phyloP scores from a whole-genome alignment of 73 alveolate species.

The Stentor coeruleus region DNA sequence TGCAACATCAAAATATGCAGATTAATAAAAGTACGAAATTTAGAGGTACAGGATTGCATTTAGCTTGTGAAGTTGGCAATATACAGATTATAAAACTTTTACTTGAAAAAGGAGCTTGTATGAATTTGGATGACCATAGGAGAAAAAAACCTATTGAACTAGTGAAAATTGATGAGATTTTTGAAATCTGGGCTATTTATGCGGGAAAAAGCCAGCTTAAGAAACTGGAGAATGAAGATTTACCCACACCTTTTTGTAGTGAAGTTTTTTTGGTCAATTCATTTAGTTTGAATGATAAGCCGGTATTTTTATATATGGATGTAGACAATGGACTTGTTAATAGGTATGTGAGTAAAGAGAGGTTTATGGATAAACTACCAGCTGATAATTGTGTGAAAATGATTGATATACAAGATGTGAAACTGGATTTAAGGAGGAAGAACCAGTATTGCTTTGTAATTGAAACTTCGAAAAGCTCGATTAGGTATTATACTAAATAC shows the following conservation, averaged over 20 bases:
- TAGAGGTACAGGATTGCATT: slow-evolving; percentile 25
- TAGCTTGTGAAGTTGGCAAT: slow-evolving; percentile 16
- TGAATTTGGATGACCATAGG: neutral
- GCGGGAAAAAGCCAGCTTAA: neutral
- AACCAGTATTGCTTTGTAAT: neutral
- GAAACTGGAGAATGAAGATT: neutral
- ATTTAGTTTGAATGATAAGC: slow-evolving; percentile 4
- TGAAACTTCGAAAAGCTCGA: neutral
- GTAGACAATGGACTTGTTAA: neutral
- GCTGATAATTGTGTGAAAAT: neutral
- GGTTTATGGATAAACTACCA: neutral
- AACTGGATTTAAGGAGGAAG: neutral
- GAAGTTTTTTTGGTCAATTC: neutral
- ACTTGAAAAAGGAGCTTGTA: neutral
- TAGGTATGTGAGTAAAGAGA: neutral
- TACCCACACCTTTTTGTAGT: slow-evolving; percentile 24
- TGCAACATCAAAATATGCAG: slow-evolving; percentile 8
- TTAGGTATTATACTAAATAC: neutral
- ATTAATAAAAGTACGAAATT: slow-evolving; percentile 1
- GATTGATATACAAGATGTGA: slow-evolving; percentile 14
- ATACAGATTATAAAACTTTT: neutral
- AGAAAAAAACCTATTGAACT: neutral
- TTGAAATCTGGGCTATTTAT: neutral
- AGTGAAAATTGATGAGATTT: neutral
- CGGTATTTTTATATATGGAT: slow-evolving; percentile 5